phyloP scores from a whole-genome alignment of 352 stramenopile genomes.

The Phytophthora vignae region DNA sequence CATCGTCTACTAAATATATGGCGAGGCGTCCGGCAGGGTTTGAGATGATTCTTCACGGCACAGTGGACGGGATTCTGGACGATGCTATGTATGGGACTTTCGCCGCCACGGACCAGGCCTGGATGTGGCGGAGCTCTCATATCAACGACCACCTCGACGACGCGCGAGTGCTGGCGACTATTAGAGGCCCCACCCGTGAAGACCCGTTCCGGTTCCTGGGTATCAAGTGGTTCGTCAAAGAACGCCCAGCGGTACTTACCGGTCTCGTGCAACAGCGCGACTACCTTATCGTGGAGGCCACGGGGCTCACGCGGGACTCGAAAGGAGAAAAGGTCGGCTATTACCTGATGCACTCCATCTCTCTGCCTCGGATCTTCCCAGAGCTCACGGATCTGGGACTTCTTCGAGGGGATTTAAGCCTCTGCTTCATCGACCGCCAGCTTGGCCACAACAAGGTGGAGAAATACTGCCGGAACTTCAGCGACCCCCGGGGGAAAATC shows the following conservation, averaged over 20 bases:
- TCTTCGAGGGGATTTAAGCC: constrained; percentile 45
- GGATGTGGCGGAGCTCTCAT: constrained; percentile 55
- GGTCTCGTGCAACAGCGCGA: constrained; percentile 49
- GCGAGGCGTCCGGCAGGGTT: constrained; percentile 40
- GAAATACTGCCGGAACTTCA: constrained; percentile 52
- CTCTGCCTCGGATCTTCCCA: constrained; percentile 27
- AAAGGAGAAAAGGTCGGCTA: constrained; percentile 45
- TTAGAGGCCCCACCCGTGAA: constrained; percentile 37
- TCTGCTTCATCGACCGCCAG: constrained; percentile 50
- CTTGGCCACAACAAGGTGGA: constrained; percentile 37
- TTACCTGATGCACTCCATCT: constrained; percentile 51
- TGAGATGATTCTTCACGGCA: constrained; percentile 50
- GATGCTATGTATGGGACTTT: constrained; percentile 60
- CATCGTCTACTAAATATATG: constrained; percentile 15
- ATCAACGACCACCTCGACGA: constrained; percentile 59
- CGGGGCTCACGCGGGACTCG: constrained; percentile 29
- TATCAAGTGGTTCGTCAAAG: constrained; percentile 62
- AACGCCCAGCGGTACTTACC: constrained; percentile 36
- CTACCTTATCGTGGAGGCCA: constrained; percentile 42
- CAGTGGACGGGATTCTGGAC: constrained; percentile 57
- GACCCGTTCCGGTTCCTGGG: constrained; percentile 59
- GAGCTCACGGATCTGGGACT: constrained; percentile 42
- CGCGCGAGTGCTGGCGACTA: constrained; percentile 42
- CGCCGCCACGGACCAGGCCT: constrained; percentile 49
- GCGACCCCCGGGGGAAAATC: constrained; percentile 39